Evolutionary conservation across 495 filamentous ascomycete species (phyloP).

Genomic region (Penicillium pancosmium): DNA sequence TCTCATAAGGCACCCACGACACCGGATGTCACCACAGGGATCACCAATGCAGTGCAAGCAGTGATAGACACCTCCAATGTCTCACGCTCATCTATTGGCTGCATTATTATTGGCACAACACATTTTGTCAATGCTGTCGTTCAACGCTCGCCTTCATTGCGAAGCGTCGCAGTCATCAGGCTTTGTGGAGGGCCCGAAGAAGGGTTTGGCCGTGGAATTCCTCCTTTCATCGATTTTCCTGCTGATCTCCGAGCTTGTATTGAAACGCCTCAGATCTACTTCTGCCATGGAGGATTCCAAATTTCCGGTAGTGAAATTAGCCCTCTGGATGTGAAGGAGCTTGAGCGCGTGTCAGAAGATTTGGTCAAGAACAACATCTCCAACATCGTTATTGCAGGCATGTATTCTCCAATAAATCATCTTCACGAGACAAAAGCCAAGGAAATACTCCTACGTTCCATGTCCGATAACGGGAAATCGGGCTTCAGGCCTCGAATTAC

Average conservation of each 20-base stretch:
- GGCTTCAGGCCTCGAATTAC: constrained; percentile 19
- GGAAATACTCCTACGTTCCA: constrained; percentile 10
- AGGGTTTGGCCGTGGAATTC: constrained; percentile 50
- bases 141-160: constrained; percentile 50
- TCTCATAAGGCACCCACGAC: constrained; percentile 63
- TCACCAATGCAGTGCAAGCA: constrained; percentile 50
- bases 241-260: constrained; percentile 32
- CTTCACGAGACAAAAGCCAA: constrained; percentile 16
- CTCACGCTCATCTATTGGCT: constrained; percentile 44
- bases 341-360: constrained; percentile 11
- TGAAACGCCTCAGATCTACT: constrained; percentile 19
- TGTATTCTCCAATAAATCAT: constrained; percentile 59
- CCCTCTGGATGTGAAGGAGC: constrained; percentile 19
- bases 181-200: constrained; percentile 51
- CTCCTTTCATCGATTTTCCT: constrained; percentile 53
- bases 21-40: constrained; percentile 56
- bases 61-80: constrained; percentile 48
- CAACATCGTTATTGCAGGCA: constrained; percentile 57
- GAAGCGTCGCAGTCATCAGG: constrained; percentile 54
- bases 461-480: neutral
- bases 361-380: constrained; percentile 28
- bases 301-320: constrained; percentile 28
- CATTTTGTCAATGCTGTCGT: constrained; percentile 67
- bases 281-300: constrained; percentile 28
- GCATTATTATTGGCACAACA: constrained; percentile 64